Percentiles rank a stretch among this genome's conserved stretches.
Conservation (phyloP, 148 eudicot species). For the Fagopyrum tataricum region DNA sequence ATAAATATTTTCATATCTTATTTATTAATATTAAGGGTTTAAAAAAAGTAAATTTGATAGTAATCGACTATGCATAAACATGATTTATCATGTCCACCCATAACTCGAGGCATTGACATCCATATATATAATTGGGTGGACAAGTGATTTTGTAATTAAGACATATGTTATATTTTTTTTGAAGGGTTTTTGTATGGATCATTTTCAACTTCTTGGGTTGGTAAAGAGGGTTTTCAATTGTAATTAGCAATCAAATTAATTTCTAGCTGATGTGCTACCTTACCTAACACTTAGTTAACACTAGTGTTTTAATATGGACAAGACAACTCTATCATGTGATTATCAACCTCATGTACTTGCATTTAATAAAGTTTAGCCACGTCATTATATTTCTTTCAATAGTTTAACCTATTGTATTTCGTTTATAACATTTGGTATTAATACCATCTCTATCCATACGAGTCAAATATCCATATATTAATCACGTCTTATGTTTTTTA, state of each 20-base stretch:
- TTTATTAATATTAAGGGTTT: too few relatives aligned
- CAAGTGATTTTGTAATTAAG: too few relatives aligned
- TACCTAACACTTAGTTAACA: conserved; percentile 20
- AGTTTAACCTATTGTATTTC: neutral
- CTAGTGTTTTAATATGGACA: conserved; percentile 6
- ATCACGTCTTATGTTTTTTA: too few relatives aligned
- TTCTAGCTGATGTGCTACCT: conserved; percentile 22
- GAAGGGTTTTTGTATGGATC: neutral
- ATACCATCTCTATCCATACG: too few relatives aligned
- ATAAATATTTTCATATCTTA: too few relatives aligned
- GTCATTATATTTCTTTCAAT: neutral
- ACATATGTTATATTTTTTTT: neutral
- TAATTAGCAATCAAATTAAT: neutral
- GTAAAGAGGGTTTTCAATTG: neutral
- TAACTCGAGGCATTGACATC: too few relatives aligned
- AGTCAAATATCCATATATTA: too few relatives aligned
- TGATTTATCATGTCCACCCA: too few relatives aligned
- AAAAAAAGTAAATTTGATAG: too few relatives aligned
- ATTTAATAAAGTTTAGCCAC: conserved; percentile 5
- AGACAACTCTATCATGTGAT: conserved; percentile 8
- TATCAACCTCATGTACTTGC: conserved; percentile 13
- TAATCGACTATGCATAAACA: too few relatives aligned
- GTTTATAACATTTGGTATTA: too few relatives aligned
- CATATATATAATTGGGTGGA: too few relatives aligned
- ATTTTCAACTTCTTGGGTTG: conserved; percentile 1